These are phyloP conservation scores for Mycena galopus DNA, from an alignment of 768 basidiomycete species.

Conservation along the genomic window DNA sequence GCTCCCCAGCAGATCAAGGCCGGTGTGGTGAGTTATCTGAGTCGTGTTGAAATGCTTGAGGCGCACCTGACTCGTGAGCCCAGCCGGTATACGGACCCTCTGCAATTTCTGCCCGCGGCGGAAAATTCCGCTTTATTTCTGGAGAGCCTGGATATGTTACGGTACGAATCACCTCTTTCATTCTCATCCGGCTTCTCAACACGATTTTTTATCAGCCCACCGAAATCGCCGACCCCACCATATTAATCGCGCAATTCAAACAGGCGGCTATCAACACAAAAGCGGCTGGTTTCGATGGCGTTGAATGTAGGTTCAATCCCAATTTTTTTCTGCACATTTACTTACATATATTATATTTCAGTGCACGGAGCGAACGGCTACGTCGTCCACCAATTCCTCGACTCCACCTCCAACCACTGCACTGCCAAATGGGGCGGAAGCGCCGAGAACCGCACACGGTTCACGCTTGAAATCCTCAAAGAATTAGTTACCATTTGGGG, in stretches of 20 bases:
- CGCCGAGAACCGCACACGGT: conserved; percentile 58
- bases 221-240: background rate
- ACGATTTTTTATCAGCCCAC: background rate
- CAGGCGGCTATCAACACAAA: no score
- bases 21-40: conserved; percentile 1
- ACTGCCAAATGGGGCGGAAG: no score
- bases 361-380: conserved; percentile 50
- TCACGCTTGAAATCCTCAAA: conserved; percentile 52
- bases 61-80: no score
- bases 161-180: background rate
- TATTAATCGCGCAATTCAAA: background rate
- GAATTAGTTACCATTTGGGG: conserved; percentile 51
- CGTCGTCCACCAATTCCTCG: conserved; percentile 54
- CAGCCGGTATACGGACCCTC: conserved; percentile 33
- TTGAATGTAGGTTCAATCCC: background rate
- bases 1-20: conserved; percentile 19
- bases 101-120: conserved; percentile 40
- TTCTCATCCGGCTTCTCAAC: background rate
- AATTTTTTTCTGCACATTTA: no score
- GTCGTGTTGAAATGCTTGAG: background rate
- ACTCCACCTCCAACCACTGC: conserved; percentile 50
- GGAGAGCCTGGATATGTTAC: conserved; percentile 43
- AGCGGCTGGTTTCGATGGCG: background rate
- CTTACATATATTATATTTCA: background rate
- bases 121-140: conserved; percentile 39